Conservation (phyloP, 495 filamentous ascomycete species). For the Daldinia concentrica region DNA sequence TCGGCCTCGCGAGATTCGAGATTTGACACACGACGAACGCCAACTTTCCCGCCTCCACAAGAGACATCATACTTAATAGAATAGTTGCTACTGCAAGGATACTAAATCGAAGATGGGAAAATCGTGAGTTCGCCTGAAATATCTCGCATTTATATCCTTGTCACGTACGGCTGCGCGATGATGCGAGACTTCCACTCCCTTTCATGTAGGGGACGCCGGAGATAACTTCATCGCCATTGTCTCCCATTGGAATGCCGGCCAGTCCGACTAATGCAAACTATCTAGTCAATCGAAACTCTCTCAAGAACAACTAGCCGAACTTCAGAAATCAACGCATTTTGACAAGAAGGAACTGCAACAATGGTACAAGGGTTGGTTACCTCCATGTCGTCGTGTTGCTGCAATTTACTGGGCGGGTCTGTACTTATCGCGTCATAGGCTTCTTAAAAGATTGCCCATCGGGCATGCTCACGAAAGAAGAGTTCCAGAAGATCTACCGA, state of each 20-base stretch:
- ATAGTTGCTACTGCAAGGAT: conserved; percentile 5
- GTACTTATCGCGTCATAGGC: conserved; percentile 61
- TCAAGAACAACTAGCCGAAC: conserved; percentile 89
- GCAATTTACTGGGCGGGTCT: not conserved
- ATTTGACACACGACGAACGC: conserved; percentile 20
- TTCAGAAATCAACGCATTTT: conserved; percentile 96
- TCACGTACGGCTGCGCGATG: conserved; percentile 15
- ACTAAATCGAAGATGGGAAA: conserved; percentile 53
- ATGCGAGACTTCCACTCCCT: conserved; percentile 29
- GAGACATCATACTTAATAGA: conserved; percentile 1
- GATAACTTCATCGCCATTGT: conserved; percentile 14
- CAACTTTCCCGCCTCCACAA: conserved; percentile 6
- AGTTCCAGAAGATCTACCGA: conserved; percentile 99
- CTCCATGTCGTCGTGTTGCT: conserved; percentile 4
- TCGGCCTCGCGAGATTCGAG: conserved; percentile 17
- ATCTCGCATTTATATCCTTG: conserved; percentile 15
- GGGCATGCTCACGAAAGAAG: conserved; percentile 94
- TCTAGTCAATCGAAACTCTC: conserved; percentile 93
- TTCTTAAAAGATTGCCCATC: conserved; percentile 98
- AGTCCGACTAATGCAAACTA: conserved; percentile 13
- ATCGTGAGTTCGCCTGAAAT: conserved; percentile 52
- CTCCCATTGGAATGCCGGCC: not conserved
- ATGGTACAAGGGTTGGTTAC: conserved; percentile 93
- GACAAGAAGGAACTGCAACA: conserved; percentile 99
- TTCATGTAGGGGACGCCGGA: conserved; percentile 4